Percentiles rank a stretch among this genome's conserved stretches.
These are phyloP conservation scores for Cornus kousa DNA, from an alignment of 148 eudicot species.

Conservation along the genomic window DNA sequence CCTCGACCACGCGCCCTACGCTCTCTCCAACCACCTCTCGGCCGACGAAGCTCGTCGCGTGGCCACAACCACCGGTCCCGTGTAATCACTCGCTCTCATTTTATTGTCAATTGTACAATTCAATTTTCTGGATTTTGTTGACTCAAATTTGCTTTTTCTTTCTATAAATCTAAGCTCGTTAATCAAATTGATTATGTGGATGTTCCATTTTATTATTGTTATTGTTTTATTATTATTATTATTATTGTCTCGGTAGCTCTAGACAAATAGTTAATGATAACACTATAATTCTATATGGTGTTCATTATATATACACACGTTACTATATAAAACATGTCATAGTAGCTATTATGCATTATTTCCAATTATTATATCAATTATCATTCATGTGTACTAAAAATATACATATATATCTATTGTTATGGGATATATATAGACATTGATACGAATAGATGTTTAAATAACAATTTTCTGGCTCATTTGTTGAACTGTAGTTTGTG, in stretches of 20 bases:
- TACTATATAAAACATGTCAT: not conserved
- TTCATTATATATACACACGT: not conserved
- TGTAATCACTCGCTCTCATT: conserved; percentile 33
- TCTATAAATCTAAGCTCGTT: not conserved
- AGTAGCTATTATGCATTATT: not conserved
- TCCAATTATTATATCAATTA: not conserved
- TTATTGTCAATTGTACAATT: not conserved
- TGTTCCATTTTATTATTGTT: not conserved
- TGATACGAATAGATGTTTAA: too few species aligned
- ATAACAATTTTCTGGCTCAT: not conserved
- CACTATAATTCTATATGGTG: not conserved
- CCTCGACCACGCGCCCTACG: conserved; percentile 45
- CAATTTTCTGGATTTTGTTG: not conserved
- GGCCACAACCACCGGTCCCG: conserved; percentile 63
- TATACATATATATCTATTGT: too few species aligned
- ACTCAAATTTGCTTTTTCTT: not conserved
- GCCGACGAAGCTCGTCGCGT: conserved; percentile 49
- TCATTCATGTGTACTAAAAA: too few species aligned
- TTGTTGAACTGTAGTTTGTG: not conserved
- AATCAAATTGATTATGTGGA: too few species aligned
- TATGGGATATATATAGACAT: too few species aligned
- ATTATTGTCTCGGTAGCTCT: too few species aligned
- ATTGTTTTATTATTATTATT: too few species aligned
- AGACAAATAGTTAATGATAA: not conserved
- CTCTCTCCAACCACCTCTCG: conserved; percentile 51